These are phyloP conservation scores for Cryphonectria radicalis DNA, from an alignment of 2,329 filamentous ascomycete genomes.

Conservation along the genomic window DNA sequence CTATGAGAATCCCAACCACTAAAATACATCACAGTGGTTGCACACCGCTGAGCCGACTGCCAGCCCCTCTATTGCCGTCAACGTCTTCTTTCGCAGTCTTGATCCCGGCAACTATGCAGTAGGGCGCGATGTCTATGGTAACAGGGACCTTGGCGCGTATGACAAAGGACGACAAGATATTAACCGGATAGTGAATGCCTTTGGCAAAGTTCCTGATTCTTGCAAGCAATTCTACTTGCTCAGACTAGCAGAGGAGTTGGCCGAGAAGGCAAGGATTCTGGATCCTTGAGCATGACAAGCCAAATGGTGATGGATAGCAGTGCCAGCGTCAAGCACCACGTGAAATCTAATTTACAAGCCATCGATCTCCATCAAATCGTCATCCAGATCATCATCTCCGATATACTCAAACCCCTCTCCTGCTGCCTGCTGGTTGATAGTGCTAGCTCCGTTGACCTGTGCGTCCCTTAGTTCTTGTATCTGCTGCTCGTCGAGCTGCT, in stretches of 20 bases:
- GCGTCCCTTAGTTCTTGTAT: constrained; percentile 64
- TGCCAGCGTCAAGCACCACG: not conserved
- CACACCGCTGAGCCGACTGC: constrained; percentile 71
- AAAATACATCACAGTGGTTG: constrained; percentile 59
- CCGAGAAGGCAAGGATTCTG: constrained; percentile 14
- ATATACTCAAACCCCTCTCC: constrained; percentile 49
- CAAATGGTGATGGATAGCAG: not conserved
- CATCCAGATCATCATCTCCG: constrained; percentile 57
- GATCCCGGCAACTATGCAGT: constrained; percentile 65
- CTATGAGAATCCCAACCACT: not conserved
- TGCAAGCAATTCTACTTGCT: constrained; percentile 76
- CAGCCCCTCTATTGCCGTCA: constrained; percentile 75
- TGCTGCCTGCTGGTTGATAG: constrained; percentile 5
- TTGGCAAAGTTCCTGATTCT: constrained; percentile 67
- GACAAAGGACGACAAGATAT: constrained; percentile 79
- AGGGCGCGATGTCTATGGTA: constrained; percentile 86
- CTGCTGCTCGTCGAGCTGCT: constrained; percentile 71
- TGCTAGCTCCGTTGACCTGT: constrained; percentile 27
- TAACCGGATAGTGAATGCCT: constrained; percentile 65
- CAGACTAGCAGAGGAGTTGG: constrained; percentile 71
- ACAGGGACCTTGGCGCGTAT: constrained; percentile 82
- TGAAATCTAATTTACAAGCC: constrained; percentile 9
- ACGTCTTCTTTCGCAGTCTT: constrained; percentile 82
- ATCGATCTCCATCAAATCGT: constrained; percentile 57
- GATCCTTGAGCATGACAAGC: not conserved